These are phyloP conservation scores for Staphylotrichum longicolle DNA, from an alignment of 495 filamentous ascomycete genomes.

Conservation along the genomic window DNA sequence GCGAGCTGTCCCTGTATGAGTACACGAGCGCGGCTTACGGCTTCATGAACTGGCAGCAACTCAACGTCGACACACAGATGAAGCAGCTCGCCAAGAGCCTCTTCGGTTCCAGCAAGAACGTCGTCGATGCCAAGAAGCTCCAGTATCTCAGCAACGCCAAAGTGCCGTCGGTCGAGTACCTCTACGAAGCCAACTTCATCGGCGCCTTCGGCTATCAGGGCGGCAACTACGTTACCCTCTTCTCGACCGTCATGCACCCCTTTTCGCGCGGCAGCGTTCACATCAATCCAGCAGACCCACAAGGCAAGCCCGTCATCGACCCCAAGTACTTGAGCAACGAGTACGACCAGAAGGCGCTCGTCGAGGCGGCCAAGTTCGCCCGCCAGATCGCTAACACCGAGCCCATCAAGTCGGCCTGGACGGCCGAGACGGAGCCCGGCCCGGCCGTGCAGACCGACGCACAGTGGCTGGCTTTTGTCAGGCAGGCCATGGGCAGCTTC, in stretches of 20 bases:
- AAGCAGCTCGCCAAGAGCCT: constrained; percentile 18
- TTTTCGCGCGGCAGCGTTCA: constrained; percentile 45
- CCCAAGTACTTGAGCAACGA: constrained; percentile 43
- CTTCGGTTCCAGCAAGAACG: constrained; percentile 1
- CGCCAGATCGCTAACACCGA: constrained; percentile 33
- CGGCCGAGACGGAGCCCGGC: constrained; percentile 32
- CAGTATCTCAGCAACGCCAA: constrained; percentile 20
- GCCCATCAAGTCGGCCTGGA: constrained; percentile 10
- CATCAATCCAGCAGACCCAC: constrained; percentile 38
- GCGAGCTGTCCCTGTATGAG: constrained; percentile 36
- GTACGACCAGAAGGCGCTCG: constrained; percentile 40
- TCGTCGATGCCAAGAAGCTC: constrained; percentile 21
- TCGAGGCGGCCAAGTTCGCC: constrained; percentile 38
- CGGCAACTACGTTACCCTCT: constrained; percentile 32
- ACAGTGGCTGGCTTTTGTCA: constrained; percentile 26
- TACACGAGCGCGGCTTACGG: constrained; percentile 25
- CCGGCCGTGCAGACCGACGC: constrained; percentile 28
- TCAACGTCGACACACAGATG: constrained; percentile 6
- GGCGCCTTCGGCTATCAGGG: constrained; percentile 27
- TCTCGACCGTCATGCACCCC: constrained; percentile 40
- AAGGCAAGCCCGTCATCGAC: constrained; percentile 42
- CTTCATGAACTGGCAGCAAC: constrained; percentile 27
- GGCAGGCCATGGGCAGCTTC: constrained; percentile 32
- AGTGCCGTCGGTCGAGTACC: constrained; percentile 33
- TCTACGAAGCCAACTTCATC: constrained; percentile 28